Conservation (phyloP, 768 basidiomycete species). For the Cystobasidium ongulense region DNA sequence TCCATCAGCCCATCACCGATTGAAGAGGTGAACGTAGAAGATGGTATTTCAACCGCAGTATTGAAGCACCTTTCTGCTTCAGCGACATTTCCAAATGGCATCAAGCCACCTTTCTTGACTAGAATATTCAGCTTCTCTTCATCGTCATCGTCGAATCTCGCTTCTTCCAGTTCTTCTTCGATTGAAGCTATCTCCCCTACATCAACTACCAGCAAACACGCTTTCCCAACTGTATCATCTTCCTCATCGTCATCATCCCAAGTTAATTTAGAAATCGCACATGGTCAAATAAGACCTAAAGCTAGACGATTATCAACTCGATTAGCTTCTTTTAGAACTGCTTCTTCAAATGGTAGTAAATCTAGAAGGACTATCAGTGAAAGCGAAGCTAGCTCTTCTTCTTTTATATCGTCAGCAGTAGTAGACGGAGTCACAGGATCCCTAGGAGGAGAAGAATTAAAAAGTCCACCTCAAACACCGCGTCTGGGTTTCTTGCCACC, state of each 20-base stretch:
- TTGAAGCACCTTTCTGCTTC: too few relatives aligned
- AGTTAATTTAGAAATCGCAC: not conserved
- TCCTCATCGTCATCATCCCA: not conserved
- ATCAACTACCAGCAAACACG: not conserved
- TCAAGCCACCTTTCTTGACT: not conserved
- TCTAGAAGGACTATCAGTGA: not conserved
- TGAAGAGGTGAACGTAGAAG: not conserved
- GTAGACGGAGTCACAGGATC: not conserved
- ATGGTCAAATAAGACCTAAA: not conserved
- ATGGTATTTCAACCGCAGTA: too few relatives aligned
- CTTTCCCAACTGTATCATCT: not conserved
- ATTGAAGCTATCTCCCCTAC: not conserved
- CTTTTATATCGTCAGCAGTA: not conserved
- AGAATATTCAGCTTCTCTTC: not conserved
- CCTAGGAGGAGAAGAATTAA: not conserved
- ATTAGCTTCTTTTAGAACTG: not conserved
- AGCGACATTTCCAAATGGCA: not conserved
- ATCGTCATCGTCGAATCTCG: not conserved
- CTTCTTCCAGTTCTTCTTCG: not conserved
- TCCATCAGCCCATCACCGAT: not conserved
- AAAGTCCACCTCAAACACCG: conserved; percentile 2
- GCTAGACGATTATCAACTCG: conserved; percentile 5
- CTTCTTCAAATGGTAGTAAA: not conserved
- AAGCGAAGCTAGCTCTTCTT: not conserved
- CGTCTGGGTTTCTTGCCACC: not conserved